A percentile compares a stretch with the other conserved stretches of the same genome.
These are phyloP conservation scores for Oenanthe javanica DNA, from an alignment of 140 eudicot genomes.

Conservation along the genomic window DNA sequence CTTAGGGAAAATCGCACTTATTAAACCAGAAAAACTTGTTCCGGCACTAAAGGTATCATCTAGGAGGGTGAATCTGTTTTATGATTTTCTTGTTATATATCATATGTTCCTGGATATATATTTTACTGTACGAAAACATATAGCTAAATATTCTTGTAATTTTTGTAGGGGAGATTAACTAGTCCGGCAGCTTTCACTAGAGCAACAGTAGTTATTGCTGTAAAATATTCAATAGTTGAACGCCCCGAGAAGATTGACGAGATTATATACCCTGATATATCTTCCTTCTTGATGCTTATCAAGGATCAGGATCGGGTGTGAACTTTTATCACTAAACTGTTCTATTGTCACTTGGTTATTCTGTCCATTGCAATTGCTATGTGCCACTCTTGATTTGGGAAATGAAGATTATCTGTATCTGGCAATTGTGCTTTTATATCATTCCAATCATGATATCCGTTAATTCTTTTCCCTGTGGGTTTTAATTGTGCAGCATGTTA, in stretches of 20 bases:
- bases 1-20: constrained; percentile 87
- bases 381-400: neutral
- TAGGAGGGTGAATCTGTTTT: neutral
- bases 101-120: neutral
- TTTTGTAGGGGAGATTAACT: constrained; percentile 64
- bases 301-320: constrained; percentile 91
- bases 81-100: constrained; percentile 34
- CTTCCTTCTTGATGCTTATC: constrained; percentile 92
- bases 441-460: neutral
- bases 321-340: neutral
- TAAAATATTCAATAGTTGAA: constrained; percentile 91
- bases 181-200: constrained; percentile 88
- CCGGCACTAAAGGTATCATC: constrained; percentile 8
- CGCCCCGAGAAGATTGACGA: constrained; percentile 92
- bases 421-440: constrained; percentile 38
- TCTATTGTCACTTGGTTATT: neutral
- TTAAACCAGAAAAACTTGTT: constrained; percentile 20
- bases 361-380: neutral
- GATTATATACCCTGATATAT: constrained; percentile 76
- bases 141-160: constrained; percentile 9
- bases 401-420: neutral
- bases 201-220: constrained; percentile 94
- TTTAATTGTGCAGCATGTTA: constrained; percentile 72
- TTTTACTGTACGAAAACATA: neutral
- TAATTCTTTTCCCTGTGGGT: neutral